Evolutionary conservation across 805 yeast species (phyloP).

Genomic region (Candida vaughaniae): DNA sequence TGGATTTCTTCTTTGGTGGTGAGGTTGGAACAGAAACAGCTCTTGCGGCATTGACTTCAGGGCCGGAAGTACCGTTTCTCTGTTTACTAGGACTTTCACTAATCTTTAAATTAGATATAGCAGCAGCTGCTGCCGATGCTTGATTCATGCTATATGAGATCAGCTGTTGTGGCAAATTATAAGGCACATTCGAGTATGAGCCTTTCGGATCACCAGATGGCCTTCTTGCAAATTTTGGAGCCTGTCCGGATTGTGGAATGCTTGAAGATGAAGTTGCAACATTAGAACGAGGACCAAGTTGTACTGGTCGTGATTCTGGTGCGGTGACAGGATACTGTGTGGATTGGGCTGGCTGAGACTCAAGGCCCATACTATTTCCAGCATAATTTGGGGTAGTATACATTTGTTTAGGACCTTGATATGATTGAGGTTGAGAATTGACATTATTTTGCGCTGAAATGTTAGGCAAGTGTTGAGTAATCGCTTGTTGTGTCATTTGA

Average conservation of each 20-base stretch:
- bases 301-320: conserved; percentile 4
- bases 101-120: conserved; percentile 3
- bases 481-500: conserved; percentile 7
- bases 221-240: conserved; percentile 1
- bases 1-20: background rate
- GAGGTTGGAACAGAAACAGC: conserved; percentile 2
- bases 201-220: conserved; percentile 2
- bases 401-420: background rate
- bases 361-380: no score
- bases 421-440: background rate
- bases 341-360: no score
- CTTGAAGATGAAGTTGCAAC: conserved; percentile 4
- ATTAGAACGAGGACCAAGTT: conserved; percentile 2
- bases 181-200: conserved; percentile 1
- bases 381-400: background rate
- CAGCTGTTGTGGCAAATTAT: background rate
- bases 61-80: background rate
- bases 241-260: background rate
- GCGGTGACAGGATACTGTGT: background rate
- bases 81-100: background rate
- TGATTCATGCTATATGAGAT: conserved; percentile 1
- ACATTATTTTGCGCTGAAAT: background rate
- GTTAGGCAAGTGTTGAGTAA: conserved; percentile 5
- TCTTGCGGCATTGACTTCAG: background rate
- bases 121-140: conserved; percentile 9